Conservation (phyloP, 2,329 filamentous ascomycete genomes). For the Botryotinia globosa region DNA sequence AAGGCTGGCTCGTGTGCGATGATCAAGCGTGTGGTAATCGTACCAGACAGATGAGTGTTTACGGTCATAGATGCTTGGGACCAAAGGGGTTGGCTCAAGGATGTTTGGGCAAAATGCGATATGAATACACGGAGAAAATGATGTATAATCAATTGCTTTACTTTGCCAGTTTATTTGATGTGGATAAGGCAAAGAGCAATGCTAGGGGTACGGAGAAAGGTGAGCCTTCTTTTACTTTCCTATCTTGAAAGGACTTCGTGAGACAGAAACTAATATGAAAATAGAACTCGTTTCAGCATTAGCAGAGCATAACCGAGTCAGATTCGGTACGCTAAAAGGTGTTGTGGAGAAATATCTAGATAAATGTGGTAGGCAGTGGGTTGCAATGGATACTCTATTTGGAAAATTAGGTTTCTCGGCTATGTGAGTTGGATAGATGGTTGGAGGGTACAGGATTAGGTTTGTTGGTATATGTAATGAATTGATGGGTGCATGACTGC, state of each 20-base stretch:
- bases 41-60: slow-evolving; percentile 90
- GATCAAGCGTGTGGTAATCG: slow-evolving; percentile 82
- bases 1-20: slow-evolving; percentile 87
- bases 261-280: slow-evolving; percentile 29
- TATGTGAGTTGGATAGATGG: neutral
- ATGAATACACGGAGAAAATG: slow-evolving; percentile 82
- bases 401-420: slow-evolving; percentile 56
- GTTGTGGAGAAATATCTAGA: slow-evolving; percentile 82
- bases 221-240: slow-evolving; percentile 24
- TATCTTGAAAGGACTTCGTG: neutral
- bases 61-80: slow-evolving; percentile 84
- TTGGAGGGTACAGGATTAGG: neutral
- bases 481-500: neutral
- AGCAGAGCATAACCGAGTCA: slow-evolving; percentile 75
- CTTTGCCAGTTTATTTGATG: slow-evolving; percentile 80
- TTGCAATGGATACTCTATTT: slow-evolving; percentile 89
- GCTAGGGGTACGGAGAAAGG: slow-evolving; percentile 49
- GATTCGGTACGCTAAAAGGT: slow-evolving; percentile 73
- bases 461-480: slow-evolving; percentile 9
- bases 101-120: slow-evolving; percentile 83
- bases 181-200: slow-evolving; percentile 69
- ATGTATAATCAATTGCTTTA: slow-evolving; percentile 95
- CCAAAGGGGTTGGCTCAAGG: slow-evolving; percentile 80
- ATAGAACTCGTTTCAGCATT: slow-evolving; percentile 58
- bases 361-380: slow-evolving; percentile 88